Percentiles rank a stretch among this genome's conserved stretches.
Conservation (phyloP, 352 stramenopile genomes). For the Globisporangium spiculum region DNA sequence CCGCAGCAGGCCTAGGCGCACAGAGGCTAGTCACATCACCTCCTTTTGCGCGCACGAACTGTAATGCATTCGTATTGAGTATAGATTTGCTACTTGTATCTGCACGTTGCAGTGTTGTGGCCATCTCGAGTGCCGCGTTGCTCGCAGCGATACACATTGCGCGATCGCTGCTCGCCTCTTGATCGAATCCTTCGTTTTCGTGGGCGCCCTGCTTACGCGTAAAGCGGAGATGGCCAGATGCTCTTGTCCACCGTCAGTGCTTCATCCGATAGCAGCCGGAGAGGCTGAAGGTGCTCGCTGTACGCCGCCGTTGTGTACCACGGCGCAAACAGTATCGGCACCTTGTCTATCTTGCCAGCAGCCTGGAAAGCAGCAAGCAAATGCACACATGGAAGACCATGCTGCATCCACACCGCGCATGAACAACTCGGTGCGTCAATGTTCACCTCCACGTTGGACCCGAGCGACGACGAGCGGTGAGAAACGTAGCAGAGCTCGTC, state of each 20-base stretch:
- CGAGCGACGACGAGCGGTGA: not conserved
- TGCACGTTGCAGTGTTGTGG: not conserved
- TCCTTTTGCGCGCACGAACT: not conserved
- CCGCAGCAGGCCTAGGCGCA: not conserved
- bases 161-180: not conserved
- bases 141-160: not conserved
- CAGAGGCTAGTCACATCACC: conserved; percentile 2
- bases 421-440: not conserved
- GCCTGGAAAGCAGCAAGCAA: too few relatives aligned
- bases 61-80: too few relatives aligned
- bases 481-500: not conserved
- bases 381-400: not conserved
- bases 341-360: too few relatives aligned
- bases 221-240: not conserved
- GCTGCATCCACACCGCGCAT: not conserved
- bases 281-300: too few relatives aligned
- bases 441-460: not conserved
- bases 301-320: too few relatives aligned
- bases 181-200: not conserved
- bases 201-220: not conserved
- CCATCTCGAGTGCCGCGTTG: not conserved
- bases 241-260: too few relatives aligned
- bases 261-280: too few relatives aligned
- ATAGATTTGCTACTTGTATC: not conserved
- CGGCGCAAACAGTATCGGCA: too few relatives aligned